phyloP scores from a whole-genome alignment of 169 alveolate species.

The Perkinsus marinus region DNA sequence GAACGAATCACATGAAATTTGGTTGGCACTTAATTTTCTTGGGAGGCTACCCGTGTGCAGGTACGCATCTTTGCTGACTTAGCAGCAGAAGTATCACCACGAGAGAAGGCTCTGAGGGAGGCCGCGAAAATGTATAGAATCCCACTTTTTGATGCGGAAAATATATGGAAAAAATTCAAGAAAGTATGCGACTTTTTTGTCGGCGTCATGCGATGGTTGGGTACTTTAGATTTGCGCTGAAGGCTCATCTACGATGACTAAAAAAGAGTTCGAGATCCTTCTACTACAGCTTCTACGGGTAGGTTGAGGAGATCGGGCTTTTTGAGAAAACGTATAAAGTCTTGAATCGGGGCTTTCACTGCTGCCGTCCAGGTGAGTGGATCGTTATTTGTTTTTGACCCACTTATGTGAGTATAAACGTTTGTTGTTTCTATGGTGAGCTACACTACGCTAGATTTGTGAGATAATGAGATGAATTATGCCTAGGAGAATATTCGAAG shows the following conservation, averaged over 20 bases:
- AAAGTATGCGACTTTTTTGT: neutral
- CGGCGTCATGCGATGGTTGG: too few species aligned
- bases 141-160: neutral
- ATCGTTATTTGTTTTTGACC: too few species aligned
- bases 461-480: too few species aligned
- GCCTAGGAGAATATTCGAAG: too few species aligned
- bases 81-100: neutral
- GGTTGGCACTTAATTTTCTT: neutral
- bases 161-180: neutral
- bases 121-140: neutral
- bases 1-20: neutral
- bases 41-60: neutral
- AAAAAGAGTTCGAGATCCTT: neutral
- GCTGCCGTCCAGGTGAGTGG: too few species aligned
- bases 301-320: too few species aligned
- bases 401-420: too few species aligned
- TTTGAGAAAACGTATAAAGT: too few species aligned
- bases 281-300: neutral
- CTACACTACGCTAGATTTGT: too few species aligned
- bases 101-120: neutral
- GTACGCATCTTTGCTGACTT: neutral
- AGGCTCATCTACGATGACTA: neutral
- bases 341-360: too few species aligned
- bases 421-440: too few species aligned
- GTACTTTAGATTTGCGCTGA: neutral